Base-by-base conservation (phyloP, 2,329 filamentous ascomycete species). In the Fusarium euwallaceae region DNA sequence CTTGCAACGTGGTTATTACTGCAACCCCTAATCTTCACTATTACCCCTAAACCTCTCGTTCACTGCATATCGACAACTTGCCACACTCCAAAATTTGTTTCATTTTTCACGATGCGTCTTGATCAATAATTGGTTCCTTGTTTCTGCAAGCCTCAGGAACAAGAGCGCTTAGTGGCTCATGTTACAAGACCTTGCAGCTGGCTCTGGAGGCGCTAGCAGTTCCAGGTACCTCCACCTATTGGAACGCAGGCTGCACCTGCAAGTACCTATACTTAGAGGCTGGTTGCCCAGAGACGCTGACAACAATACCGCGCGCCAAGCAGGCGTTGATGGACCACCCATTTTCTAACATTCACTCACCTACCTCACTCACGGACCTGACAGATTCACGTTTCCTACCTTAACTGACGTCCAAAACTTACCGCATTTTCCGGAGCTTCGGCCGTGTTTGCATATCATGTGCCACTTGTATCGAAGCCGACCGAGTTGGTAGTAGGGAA, bases 301-400 rank as follows among this genome's bases (percentile, higher is more conserved):
- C 59, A 67, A 71, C 71, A 73, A 73, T 75, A 75, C 73, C 76
- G 76, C 75, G 75, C 76, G 76, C 76, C 74, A 77, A 72, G 65
- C 51, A 67, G 64, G 60, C 66, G 36, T 61, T 66, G 61, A 61
- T 61, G 53, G 60, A 34, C 64, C 45, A 37, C 27, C 58, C 64
- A 53, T 43, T 48, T 55, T 45, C 72, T 75, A 71, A 69, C 70
- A 73, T 70, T 77, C 65, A 69, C 67, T 32, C 69, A 69, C 67
- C 27, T 66, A 48, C 55, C 69, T 75, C 73, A 66, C 71, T 75
- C 73, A 66, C 71, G 69, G 55, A 43, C 41, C 41, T 20, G 41
- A 66, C 60, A 43, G 61, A 66, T 62, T 62, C 69, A 73, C 61
- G 61, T 48, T 67, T 45, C 43, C 56, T 61, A 69, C 51, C 43